Evolutionary conservation across 148 eudicot genomes (phyloP), one percentile per base, ranked within the genome.

Genomic region (Chenopodium formosanum): DNA sequence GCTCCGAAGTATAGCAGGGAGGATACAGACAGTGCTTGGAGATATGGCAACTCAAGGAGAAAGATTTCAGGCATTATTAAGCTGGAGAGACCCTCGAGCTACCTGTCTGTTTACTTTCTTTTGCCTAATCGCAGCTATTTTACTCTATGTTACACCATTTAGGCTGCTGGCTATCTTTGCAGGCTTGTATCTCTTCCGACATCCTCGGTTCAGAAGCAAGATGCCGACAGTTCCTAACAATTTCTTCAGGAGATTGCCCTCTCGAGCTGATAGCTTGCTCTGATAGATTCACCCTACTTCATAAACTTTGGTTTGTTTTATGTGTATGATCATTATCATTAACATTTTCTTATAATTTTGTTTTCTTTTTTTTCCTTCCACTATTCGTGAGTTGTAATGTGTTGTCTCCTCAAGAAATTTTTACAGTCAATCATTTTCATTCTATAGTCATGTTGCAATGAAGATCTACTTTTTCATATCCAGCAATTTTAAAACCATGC

Each of bases 121-220:
- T 77, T 86, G 85, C 71, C 83, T 82, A 1, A 44, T 82, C 12
- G 78, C 74, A 20, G 83, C 88, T 29, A 81, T 86, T 32, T 52
- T 80, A 27, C 78, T 86, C 20, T 86, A 86, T 76, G 74, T 82
- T 22, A 86, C 85, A 7, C 88, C 88, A 63, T 86, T 83, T 50
- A 65, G 53, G 63, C 29, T 85, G 52, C 82, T 86, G 78, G 85
- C 88, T 32, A 31, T 79, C 44, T 16, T 76, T 32, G 85, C 71
- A 64, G 88, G 85, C 32, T 4, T 86, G 62, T 86, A 70, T 66
- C 79, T 82, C 78, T 67, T 86, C 1, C 69, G 86, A 40, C 86
- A 85, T 66, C 86, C 86, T 11, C 75, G 89, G 80, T 83, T 90
- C 44, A 81, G 92, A 77, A 89, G 92, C 67, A 81, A 86, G 85